phyloP scores from a whole-genome alignment of 148 eudicot species.

The Linanthus parryae region DNA sequence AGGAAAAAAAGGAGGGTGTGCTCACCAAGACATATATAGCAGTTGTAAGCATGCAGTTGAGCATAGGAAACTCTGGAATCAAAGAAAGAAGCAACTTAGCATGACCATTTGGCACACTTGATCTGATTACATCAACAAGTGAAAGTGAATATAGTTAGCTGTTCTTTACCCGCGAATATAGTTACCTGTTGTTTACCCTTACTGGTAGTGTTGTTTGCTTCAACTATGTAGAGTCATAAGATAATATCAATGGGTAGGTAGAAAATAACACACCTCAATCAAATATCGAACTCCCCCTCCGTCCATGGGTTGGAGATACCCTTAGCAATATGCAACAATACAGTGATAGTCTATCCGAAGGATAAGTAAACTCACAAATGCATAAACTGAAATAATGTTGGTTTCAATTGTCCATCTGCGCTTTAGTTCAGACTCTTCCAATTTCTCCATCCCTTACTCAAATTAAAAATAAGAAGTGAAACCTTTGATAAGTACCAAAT shows the following conservation, averaged over 20 bases:
- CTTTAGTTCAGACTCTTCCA: conserved; percentile 79
- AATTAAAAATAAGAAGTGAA: no score
- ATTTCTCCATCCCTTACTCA: conserved; percentile 95
- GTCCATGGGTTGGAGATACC: conserved; percentile 7
- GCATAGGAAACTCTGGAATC: conserved; percentile 74
- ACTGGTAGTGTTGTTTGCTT: no score
- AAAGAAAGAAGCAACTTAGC: conserved; percentile 72
- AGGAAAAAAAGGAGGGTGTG: not conserved
- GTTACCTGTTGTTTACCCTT: no score
- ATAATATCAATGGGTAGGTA: no score
- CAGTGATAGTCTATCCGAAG: no score
- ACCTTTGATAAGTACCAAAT: no score
- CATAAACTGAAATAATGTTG: no score
- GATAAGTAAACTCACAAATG: no score
- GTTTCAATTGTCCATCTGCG: conserved; percentile 54
- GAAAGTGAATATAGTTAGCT: not conserved
- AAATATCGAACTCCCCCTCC: conserved; percentile 92
- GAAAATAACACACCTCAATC: conserved; percentile 66
- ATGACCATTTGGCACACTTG: conserved; percentile 84
- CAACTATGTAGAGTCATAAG: no score
- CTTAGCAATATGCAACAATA: no score
- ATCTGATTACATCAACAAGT: conserved; percentile 44
- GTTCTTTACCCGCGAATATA: not conserved
- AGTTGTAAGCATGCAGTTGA: conserved; percentile 89
- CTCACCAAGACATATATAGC: conserved; percentile 76